phyloP scores from a whole-genome alignment of 176 grass and related monocot genomes.

The Cymbopogon citratus region DNA sequence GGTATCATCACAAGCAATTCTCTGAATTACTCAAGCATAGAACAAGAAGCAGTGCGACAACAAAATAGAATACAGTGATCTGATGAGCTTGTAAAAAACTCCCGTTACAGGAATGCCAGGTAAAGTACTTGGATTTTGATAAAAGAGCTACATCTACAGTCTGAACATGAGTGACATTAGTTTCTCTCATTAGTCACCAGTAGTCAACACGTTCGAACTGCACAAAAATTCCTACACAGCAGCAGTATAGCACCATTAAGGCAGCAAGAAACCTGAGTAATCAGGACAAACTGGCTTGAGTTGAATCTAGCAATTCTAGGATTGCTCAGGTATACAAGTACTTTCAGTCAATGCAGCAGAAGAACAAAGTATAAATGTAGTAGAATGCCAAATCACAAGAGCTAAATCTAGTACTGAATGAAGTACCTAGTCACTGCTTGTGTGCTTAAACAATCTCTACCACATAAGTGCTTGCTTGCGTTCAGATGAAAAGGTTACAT shows the following conservation, averaged over 20 bases:
- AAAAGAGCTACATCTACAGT: not conserved
- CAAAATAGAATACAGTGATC: not conserved
- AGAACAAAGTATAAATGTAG: not conserved
- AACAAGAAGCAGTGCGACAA: not conserved
- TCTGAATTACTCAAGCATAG: not conserved
- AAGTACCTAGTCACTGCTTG: not conserved
- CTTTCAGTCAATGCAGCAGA: not conserved
- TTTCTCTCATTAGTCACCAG: not conserved
- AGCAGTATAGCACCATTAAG: not conserved
- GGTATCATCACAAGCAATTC: not conserved
- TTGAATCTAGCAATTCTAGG: not conserved
- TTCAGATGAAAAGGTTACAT: not conserved
- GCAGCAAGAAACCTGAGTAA: not conserved
- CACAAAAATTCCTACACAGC: not conserved
- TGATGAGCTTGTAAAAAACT: not conserved
- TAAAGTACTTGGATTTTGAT: not conserved
- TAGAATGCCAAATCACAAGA: not conserved
- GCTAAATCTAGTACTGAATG: not conserved
- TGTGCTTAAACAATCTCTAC: not conserved
- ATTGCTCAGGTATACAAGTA: not conserved
- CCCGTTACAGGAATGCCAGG: not conserved
- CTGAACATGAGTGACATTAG: not conserved
- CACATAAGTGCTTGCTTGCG: constrained; percentile 9
- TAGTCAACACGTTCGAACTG: not conserved
- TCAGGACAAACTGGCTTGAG: not conserved